These are phyloP conservation scores for Lepiota brunneoincarnata DNA, from an alignment of 768 basidiomycete species.

Conservation along the genomic window DNA sequence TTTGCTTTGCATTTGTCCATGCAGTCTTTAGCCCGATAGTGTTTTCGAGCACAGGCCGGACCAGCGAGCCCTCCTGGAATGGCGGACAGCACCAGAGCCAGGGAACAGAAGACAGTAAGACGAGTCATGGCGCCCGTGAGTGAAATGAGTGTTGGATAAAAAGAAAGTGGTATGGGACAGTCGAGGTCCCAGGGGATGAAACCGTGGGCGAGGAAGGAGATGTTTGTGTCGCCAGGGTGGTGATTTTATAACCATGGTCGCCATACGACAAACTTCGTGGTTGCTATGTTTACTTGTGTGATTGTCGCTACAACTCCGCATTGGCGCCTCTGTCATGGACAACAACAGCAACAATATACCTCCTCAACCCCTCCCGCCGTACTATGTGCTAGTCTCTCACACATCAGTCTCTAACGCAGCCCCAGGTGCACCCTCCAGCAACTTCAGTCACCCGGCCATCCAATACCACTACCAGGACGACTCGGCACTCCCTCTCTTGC, in stretches of 20 bases:
- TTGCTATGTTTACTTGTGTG: no score
- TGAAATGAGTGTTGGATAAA: constrained; percentile 21
- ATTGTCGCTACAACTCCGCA: no score
- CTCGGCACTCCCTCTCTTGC: constrained; percentile 61
- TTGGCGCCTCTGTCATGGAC: constrained; percentile 2
- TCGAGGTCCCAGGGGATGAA: constrained; percentile 1
- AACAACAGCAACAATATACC: background rate
- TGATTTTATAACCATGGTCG: no score
- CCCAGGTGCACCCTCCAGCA: constrained; percentile 34
- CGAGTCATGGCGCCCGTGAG: constrained; percentile 33
- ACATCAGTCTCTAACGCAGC: constrained; percentile 38
- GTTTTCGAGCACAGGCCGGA: constrained; percentile 41
- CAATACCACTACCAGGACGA: constrained; percentile 86
- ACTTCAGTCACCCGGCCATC: constrained; percentile 67
- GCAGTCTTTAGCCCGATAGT: constrained; percentile 33
- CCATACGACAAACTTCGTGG: no score
- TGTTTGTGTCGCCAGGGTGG: no score
- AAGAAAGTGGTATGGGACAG: constrained; percentile 10
- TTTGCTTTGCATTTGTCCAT: constrained; percentile 34
- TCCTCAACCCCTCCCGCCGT: constrained; percentile 41
- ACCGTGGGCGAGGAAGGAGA: background rate
- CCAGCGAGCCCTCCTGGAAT: constrained; percentile 39
- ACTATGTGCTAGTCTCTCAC: constrained; percentile 68
- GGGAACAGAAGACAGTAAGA: constrained; percentile 30
- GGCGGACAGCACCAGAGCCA: constrained; percentile 38